Conservation (phyloP, 1,284 basidiomycete species). For the Tilletia horrida region DNA sequence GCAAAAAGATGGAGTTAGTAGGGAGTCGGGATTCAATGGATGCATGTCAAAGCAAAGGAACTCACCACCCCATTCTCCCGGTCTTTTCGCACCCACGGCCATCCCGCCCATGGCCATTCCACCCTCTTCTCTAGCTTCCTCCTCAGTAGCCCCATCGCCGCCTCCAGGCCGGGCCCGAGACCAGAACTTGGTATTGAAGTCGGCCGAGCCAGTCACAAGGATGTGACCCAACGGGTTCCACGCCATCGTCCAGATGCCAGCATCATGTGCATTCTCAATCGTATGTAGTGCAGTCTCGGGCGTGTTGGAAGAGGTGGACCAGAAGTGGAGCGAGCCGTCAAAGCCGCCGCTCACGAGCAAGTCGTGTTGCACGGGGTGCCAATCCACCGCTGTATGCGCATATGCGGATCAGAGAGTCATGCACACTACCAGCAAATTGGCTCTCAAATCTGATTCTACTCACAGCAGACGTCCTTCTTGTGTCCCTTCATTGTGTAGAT, state of each 20-base stretch:
- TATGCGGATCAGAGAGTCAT: slow-evolving; percentile 11
- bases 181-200: slow-evolving; percentile 98
- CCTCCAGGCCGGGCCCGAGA: slow-evolving; percentile 73
- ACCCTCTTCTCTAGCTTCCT: slow-evolving; percentile 4
- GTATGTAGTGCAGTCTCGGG: slow-evolving; percentile 66
- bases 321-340: slow-evolving; percentile 86
- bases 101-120: slow-evolving; percentile 13
- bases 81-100: not conserved
- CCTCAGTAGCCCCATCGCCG: not conserved
- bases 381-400: slow-evolving; percentile 65
- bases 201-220: slow-evolving; percentile 86
- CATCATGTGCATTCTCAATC: slow-evolving; percentile 89
- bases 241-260: slow-evolving; percentile 89
- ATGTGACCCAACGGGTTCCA: slow-evolving; percentile 96
- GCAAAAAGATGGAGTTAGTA: not conserved
- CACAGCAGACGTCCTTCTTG: slow-evolving; percentile 95
- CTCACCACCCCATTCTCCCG: slow-evolving; percentile 12
- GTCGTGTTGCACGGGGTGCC: slow-evolving; percentile 87
- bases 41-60: too few species aligned
- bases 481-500: slow-evolving; percentile 85
- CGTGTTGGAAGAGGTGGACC: slow-evolving; percentile 65
- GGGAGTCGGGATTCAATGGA: too few species aligned
- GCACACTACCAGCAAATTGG: too few species aligned
- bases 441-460: slow-evolving; percentile 53
- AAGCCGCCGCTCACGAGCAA: slow-evolving; percentile 88